A percentile compares a stretch with the other conserved stretches of the same genome.
phyloP scores from a whole-genome alignment of 2,329 filamentous ascomycete species.

The Rosellinia necatrix region DNA sequence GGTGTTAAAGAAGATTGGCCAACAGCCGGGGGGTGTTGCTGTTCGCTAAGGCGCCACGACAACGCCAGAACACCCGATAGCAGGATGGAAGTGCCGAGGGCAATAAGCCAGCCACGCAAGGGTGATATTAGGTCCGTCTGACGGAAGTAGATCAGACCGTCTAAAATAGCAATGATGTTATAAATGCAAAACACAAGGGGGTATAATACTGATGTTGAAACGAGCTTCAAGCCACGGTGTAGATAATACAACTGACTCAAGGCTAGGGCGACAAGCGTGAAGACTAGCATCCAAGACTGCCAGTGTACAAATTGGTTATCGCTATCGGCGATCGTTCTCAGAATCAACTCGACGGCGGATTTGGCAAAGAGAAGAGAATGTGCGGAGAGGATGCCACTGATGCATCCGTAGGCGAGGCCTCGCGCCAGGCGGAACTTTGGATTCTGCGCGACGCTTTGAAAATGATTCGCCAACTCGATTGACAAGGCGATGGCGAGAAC shows the following conservation, averaged over 20 bases:
- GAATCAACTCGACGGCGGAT: slow-evolving; percentile 91
- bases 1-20: slow-evolving; percentile 75
- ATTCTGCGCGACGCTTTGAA: slow-evolving; percentile 61
- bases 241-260: slow-evolving; percentile 94
- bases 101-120: slow-evolving; percentile 78
- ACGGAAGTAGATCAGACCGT: slow-evolving; percentile 95
- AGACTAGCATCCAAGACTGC: slow-evolving; percentile 90
- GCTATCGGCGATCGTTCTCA: slow-evolving; percentile 81
- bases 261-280: slow-evolving; percentile 79
- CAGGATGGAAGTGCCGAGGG: slow-evolving; percentile 83
- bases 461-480: slow-evolving; percentile 59
- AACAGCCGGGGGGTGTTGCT: slow-evolving; percentile 64
- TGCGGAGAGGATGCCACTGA: slow-evolving; percentile 91
- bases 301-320: slow-evolving; percentile 94
- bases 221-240: slow-evolving; percentile 89
- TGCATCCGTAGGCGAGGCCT: slow-evolving; percentile 85
- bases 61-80: slow-evolving; percentile 87
- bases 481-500: slow-evolving; percentile 70
- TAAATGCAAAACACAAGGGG: slow-evolving; percentile 98
- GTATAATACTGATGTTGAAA: slow-evolving; percentile 94
- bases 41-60: slow-evolving; percentile 89
- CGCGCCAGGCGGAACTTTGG: slow-evolving; percentile 74
- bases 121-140: slow-evolving; percentile 80
- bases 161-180: slow-evolving; percentile 97
- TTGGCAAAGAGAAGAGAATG: slow-evolving; percentile 94